Evolutionary conservation across 2,329 filamentous ascomycete genomes (phyloP), one percentile per base, ranked within the genome.

Genomic region (Talaromyces pinophilus): DNA sequence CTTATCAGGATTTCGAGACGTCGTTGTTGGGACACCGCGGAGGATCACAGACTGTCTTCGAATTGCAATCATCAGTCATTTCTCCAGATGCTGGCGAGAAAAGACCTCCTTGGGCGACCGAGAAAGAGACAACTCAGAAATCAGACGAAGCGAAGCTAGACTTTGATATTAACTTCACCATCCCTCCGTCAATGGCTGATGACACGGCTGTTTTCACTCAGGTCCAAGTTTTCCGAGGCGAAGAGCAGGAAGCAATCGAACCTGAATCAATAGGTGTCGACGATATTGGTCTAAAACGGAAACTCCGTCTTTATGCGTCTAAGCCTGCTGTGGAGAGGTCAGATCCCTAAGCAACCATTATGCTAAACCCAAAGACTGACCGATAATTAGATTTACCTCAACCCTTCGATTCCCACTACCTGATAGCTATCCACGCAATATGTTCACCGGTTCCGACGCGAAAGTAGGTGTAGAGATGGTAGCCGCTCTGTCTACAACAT

Each of bases 1-100:
- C 72, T 2, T 75, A 78, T 62, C 72, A 74, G 59, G 75, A 78
- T 67, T 75, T 78, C 42, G 78, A 78, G 64, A 68, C 77, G 6
- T 77, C 78, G 2, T 79, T 97, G 35, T 84, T 83, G 35, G 77
- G 83, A 11, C 76, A 76, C 8, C 59, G 64, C 3, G 76, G 90
- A 66, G 92, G 92, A n/a, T 90, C 88, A 67, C 92, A 93, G 73
- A 90, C 87, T 30, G 88, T 98, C 40, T 92, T 90, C 6, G 88
- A 89, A 67, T 82, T 96, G 59, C 85, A 88, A 66, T 87, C 96
- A 81, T 88, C 85, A 61, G 80, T 92, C 40, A 79, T 82, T 1
- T 74, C 67, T 8, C 67, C 72, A 30, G 64, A 70, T 6, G 59
- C 68, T 17, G 44, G 46, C 1, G 40, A 64, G 5, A 64, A 67